phyloP scores from a whole-genome alignment of 345 rosid species.

The Pugionium dolabratum region DNA sequence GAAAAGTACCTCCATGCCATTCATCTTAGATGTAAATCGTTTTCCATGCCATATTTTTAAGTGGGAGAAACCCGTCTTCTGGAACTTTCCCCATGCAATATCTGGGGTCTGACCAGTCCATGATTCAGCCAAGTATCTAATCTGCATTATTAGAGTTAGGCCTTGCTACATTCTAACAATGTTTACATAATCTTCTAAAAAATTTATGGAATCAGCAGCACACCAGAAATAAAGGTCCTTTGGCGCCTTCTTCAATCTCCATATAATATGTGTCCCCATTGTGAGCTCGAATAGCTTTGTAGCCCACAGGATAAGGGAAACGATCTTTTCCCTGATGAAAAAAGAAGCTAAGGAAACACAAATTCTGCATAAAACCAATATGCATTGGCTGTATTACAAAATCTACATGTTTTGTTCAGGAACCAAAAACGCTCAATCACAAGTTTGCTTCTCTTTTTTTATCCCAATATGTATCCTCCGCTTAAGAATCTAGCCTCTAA shows the following conservation, averaged over 20 bases:
- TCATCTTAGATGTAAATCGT: constrained; percentile 74
- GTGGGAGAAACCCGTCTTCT: constrained; percentile 57
- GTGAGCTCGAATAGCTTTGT: constrained; percentile 64
- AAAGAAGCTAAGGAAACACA: constrained; percentile 4
- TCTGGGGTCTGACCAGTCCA: constrained; percentile 80
- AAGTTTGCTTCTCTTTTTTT: background rate
- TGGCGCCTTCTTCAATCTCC: constrained; percentile 75
- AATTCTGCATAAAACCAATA: background rate
- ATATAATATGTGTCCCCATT: constrained; percentile 58
- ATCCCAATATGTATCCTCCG: background rate
- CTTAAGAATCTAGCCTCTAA: constrained; percentile 2
- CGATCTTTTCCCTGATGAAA: constrained; percentile 78
- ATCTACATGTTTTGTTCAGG: constrained; percentile 6
- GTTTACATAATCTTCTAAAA: constrained; percentile 10
- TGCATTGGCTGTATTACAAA: background rate
- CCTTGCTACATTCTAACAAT: background rate
- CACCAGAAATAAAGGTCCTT: constrained; percentile 84
- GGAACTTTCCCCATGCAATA: constrained; percentile 81
- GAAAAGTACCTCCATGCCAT: constrained; percentile 66
- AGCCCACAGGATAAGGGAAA: constrained; percentile 90
- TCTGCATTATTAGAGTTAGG: constrained; percentile 48
- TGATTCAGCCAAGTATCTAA: constrained; percentile 59
- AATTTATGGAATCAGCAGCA: constrained; percentile 14
- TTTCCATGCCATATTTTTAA: constrained; percentile 73
- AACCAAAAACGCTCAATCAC: constrained; percentile 4